These are phyloP conservation scores for Tricholoma bakamatsutake DNA, from an alignment of 768 basidiomycete genomes.

Conservation along the genomic window DNA sequence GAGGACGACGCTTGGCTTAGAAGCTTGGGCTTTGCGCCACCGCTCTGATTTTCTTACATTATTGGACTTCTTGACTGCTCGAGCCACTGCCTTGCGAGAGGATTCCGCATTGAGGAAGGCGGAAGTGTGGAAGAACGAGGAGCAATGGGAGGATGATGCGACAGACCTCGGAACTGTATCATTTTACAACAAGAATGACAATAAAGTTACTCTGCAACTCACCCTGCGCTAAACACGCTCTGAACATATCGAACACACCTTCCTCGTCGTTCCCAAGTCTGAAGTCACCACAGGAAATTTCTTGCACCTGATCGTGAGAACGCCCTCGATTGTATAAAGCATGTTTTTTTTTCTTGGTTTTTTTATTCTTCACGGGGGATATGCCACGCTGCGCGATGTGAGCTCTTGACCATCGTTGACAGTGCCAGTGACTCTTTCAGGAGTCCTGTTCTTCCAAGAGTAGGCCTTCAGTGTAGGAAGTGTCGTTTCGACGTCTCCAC, in stretches of 20 bases:
- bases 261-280: not conserved
- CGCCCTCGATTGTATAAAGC: conserved; percentile 16
- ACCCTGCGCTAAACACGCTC: conserved; percentile 24
- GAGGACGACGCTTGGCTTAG: conserved; percentile 62
- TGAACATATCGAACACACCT: conserved; percentile 19
- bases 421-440: conserved; percentile 54
- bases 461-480: conserved; percentile 52
- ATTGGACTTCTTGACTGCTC: conserved; percentile 36
- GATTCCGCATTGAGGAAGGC: conserved; percentile 27
- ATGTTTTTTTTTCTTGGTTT: not conserved
- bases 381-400: conserved; percentile 64
- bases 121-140: conserved; percentile 44
- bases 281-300: not conserved
- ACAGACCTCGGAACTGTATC: conserved; percentile 30
- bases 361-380: conserved; percentile 35
- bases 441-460: conserved; percentile 55
- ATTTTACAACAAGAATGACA: not conserved
- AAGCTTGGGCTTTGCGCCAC: conserved; percentile 30
- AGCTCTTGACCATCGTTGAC: conserved; percentile 48
- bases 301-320: conserved; percentile 36
- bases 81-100: conserved; percentile 28
- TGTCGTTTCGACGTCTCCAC: conserved; percentile 46
- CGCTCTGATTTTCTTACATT: conserved; percentile 42
- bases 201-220: conserved; percentile 3
- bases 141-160: conserved; percentile 29